Evolutionary conservation across 345 rosid genomes (phyloP).

Genomic region (Eutrema japonicum): DNA sequence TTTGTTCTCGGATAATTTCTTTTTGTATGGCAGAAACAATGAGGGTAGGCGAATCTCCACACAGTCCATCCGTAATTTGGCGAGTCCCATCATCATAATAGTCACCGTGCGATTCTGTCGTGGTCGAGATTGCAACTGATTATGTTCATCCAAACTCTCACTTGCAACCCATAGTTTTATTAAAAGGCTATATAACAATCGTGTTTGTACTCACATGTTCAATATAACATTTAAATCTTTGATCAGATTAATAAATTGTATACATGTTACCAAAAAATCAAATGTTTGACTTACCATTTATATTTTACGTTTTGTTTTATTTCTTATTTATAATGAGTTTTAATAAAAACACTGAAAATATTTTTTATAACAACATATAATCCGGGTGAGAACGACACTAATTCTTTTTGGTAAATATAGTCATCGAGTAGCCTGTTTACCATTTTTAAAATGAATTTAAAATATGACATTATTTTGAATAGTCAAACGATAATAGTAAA

Average conservation of each 20-base stretch:
- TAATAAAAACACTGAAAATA: too few species aligned
- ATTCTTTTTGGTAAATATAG: too few species aligned
- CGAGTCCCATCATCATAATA: conserved; percentile 19
- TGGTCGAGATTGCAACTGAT: conserved; percentile 19
- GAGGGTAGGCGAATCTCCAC: conserved; percentile 41
- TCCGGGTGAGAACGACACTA: too few species aligned
- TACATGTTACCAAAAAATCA: too few species aligned
- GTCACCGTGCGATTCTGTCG: conserved; percentile 15
- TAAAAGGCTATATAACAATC: not conserved
- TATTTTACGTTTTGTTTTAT: too few species aligned
- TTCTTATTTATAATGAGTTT: too few species aligned
- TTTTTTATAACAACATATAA: too few species aligned
- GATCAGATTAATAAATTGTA: not conserved
- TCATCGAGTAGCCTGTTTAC: too few species aligned
- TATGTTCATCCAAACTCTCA: conserved; percentile 20
- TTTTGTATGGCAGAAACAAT: not conserved
- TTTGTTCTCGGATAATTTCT: not conserved
- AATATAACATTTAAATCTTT: not conserved
- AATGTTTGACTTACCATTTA: not conserved
- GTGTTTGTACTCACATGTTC: not conserved
- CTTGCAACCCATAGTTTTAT: not conserved
- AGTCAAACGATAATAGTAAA: too few species aligned
- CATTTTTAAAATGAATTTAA: too few species aligned
- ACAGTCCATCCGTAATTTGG: conserved; percentile 11
- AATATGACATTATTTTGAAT: too few species aligned